Conservation (phyloP, 108 stramenopile genomes). For the Schizochytrium sp. region DNA sequence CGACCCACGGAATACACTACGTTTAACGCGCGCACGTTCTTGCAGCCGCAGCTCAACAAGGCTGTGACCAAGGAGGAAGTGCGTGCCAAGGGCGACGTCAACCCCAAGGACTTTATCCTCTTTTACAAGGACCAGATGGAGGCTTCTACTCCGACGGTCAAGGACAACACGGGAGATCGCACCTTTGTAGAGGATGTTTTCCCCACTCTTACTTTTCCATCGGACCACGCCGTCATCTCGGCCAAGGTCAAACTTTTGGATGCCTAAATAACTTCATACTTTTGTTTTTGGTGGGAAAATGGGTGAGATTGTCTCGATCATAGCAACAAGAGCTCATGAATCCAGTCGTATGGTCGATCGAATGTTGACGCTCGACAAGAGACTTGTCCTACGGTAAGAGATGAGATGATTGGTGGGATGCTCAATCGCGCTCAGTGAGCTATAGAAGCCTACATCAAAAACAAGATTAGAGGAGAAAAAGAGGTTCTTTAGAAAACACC, state of each 20-base stretch:
- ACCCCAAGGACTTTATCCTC: constrained; percentile 79
- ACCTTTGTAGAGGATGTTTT: constrained; percentile 65
- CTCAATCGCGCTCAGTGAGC: too few species aligned
- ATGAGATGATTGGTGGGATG: too few species aligned
- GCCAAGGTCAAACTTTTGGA: constrained; percentile 38
- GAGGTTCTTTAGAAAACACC: too few species aligned
- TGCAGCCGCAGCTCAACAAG: constrained; percentile 78
- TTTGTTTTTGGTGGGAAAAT: too few species aligned
- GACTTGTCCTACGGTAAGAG: too few species aligned
- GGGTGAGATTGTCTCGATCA: too few species aligned
- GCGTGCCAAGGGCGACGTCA: constrained; percentile 57
- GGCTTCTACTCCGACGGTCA: constrained; percentile 46
- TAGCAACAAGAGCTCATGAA: too few species aligned
- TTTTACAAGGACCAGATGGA: constrained; percentile 56
- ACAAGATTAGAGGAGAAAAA: too few species aligned
- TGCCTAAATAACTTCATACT: background rate
- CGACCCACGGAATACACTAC: constrained; percentile 57
- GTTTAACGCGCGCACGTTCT: constrained; percentile 63
- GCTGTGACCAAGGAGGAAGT: constrained; percentile 60
- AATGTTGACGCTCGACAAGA: too few species aligned
- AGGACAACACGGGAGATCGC: constrained; percentile 71
- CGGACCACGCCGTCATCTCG: constrained; percentile 69
- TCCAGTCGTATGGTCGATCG: too few species aligned
- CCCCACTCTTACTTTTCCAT: constrained; percentile 71
- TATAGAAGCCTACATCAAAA: too few species aligned